Percentiles rank a stretch among this genome's conserved stretches.
These are phyloP conservation scores for Suillus placidus DNA, from an alignment of 768 basidiomycete species.

Conservation along the genomic window DNA sequence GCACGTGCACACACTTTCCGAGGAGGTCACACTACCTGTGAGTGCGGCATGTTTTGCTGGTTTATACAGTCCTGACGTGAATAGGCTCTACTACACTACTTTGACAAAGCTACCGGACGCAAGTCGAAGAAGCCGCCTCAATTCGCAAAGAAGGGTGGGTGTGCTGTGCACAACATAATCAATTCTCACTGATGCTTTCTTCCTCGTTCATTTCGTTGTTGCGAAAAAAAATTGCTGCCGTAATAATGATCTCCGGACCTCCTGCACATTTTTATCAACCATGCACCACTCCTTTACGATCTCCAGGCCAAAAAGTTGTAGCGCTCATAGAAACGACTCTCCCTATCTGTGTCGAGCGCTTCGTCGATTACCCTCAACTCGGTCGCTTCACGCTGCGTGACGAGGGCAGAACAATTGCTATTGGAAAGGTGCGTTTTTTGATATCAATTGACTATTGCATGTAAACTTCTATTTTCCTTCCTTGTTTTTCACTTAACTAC, in stretches of 20 bases:
- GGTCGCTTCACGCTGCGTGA: conserved; percentile 98
- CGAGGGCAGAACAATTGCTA: conserved; percentile 93
- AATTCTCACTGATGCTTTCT: neutral
- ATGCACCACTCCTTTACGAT: neutral
- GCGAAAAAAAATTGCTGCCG: neutral
- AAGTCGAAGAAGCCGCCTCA: conserved; percentile 98
- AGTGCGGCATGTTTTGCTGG: conserved; percentile 29
- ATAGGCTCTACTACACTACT: conserved; percentile 91
- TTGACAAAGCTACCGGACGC: conserved; percentile 93
- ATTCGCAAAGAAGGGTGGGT: conserved; percentile 84
- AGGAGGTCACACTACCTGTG: conserved; percentile 88
- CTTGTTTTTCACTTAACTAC: neutral
- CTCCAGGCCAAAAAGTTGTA: conserved; percentile 84
- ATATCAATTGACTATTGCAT: neutral
- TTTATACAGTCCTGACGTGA: conserved; percentile 3
- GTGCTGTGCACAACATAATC: neutral
- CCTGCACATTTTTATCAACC: neutral
- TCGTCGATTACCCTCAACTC: conserved; percentile 87
- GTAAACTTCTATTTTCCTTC: neutral
- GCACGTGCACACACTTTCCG: conserved; percentile 93
- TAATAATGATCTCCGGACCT: neutral
- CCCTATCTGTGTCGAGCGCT: conserved; percentile 87
- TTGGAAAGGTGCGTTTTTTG: conserved; percentile 68
- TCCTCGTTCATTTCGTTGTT: neutral
- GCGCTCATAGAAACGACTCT: conserved; percentile 83